Base-by-base conservation (phyloP, 129 eudicot genomes). In the Arctium lappa region DNA sequence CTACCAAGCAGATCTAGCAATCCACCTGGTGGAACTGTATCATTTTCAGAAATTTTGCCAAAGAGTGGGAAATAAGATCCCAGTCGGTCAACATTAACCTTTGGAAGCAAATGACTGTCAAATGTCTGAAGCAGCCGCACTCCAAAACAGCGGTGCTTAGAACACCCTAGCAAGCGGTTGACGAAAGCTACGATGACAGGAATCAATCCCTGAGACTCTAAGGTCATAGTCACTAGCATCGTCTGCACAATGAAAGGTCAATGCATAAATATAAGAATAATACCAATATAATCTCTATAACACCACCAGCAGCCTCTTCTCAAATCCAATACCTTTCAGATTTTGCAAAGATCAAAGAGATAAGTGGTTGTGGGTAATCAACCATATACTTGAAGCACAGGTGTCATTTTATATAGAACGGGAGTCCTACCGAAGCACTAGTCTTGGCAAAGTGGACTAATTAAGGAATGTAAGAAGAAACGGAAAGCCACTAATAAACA, bases 41-140 rank as follows among this genome's bases (percentile, higher is more conserved):
- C 87, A 84, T 77, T 95, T 85, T 89, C 94, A 70, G 95, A 94
- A 75, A 95, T 93, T 88, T 90, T 93, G 81, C 91, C 94, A 73
- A 93, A 90, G 53, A 95, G 77, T 40, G 94, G 98, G 81, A 95
- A 95, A 85, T 93, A 95, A 84, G 91, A 90, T 70, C 92, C 92
- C 83, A 95, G 69, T 82, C 75, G 75, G 86, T 91, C 92, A 70
- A 87, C 87, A 63, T 87, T 87, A 77, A 95, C 91, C 37, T 90
- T 91, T 69, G 94, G 92, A 85, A 95, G 93, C 85, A 95, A 87
- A 82, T 81, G 88, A 75, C 78, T 82, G 83, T 93, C 91, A 37
- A 95, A 87, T 63, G 89, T 91, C 78, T 91, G 90, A 88, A 93
- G 95, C 73, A 95, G 88, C 30, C 87, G 88, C 83, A 87, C 94